phyloP scores from a whole-genome alignment of 2,329 filamentous ascomycete genomes.

The Cladosporium sphaerospermum region DNA sequence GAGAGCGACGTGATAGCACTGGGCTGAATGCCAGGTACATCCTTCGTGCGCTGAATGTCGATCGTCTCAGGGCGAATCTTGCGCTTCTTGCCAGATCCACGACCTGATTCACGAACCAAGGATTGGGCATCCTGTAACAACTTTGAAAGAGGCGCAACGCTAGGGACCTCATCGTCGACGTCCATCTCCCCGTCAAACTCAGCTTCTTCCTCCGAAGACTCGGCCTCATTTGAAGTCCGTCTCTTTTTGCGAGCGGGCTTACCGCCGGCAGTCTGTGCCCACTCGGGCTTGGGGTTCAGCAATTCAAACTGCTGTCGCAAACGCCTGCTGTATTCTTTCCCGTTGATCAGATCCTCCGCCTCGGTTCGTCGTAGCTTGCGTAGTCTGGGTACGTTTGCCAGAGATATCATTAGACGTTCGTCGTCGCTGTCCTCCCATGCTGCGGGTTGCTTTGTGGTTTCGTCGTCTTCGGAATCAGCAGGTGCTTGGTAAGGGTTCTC shows the following conservation, averaged over 20 bases:
- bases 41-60: slow-evolving; percentile 81
- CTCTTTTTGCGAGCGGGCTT: slow-evolving; percentile 42
- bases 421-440: slow-evolving; percentile 97
- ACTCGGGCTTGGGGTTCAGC: slow-evolving; percentile 56
- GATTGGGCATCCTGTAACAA: slow-evolving; percentile 70
- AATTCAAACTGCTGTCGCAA: slow-evolving; percentile 66
- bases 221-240: slow-evolving; percentile 34
- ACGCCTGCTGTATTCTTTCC: slow-evolving; percentile 75
- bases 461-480: slow-evolving; percentile 37
- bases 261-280: slow-evolving; percentile 46
- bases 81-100: slow-evolving; percentile 50
- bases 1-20: slow-evolving; percentile 73
- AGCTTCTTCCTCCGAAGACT: slow-evolving; percentile 27
- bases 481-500: slow-evolving; percentile 28
- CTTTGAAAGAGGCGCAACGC: slow-evolving; percentile 68
- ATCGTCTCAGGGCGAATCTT: slow-evolving; percentile 81
- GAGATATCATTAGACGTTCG: slow-evolving; percentile 75
- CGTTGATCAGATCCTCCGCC: slow-evolving; percentile 77
- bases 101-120: slow-evolving; percentile 50
- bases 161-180: slow-evolving; percentile 44
- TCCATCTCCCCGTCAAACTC: slow-evolving; percentile 44
- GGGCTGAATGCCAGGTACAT: slow-evolving; percentile 72
- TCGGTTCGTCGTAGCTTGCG: slow-evolving; percentile 78
- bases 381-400: slow-evolving; percentile 67
- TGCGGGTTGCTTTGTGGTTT: slow-evolving; percentile 42